These are phyloP conservation scores for Globisporangium megalacanthum DNA, from an alignment of 352 stramenopile species.

Conservation along the genomic window DNA sequence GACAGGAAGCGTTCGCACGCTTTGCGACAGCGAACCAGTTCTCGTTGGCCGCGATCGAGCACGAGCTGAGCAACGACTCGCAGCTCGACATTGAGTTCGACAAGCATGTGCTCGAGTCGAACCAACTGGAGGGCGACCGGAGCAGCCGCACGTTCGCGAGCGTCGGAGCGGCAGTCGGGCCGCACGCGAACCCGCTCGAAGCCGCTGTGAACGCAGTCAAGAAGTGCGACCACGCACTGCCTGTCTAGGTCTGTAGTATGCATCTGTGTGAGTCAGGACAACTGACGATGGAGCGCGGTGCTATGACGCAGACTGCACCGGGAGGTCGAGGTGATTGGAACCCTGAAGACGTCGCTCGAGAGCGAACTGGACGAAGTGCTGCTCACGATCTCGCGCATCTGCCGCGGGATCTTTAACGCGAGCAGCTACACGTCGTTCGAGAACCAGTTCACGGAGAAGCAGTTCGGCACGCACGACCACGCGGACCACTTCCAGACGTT, in stretches of 20 bases:
- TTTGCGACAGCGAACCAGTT: conserved; percentile 68
- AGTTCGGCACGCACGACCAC: conserved; percentile 61
- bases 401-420: conserved; percentile 63
- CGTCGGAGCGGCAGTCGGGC: conserved; percentile 1
- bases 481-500: conserved; percentile 69
- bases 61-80: conserved; percentile 60
- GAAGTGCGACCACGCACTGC: conserved; percentile 29
- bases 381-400: conserved; percentile 61
- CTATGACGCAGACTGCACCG: conserved; percentile 44
- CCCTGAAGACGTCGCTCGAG: conserved; percentile 64
- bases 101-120: conserved; percentile 35
- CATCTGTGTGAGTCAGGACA: neutral
- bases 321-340: conserved; percentile 71
- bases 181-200: conserved; percentile 36
- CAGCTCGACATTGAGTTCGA: conserved; percentile 61
- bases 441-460: conserved; percentile 67
- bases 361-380: conserved; percentile 60
- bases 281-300: neutral
- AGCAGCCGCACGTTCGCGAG: conserved; percentile 16
- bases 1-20: conserved; percentile 47
- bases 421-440: conserved; percentile 74
- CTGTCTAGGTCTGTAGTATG: neutral
- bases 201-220: conserved; percentile 56
- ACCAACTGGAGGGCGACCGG: conserved; percentile 19
- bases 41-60: conserved; percentile 59